Conservation (phyloP, 805 yeast genomes). For the Metschnikowia matae region DNA sequence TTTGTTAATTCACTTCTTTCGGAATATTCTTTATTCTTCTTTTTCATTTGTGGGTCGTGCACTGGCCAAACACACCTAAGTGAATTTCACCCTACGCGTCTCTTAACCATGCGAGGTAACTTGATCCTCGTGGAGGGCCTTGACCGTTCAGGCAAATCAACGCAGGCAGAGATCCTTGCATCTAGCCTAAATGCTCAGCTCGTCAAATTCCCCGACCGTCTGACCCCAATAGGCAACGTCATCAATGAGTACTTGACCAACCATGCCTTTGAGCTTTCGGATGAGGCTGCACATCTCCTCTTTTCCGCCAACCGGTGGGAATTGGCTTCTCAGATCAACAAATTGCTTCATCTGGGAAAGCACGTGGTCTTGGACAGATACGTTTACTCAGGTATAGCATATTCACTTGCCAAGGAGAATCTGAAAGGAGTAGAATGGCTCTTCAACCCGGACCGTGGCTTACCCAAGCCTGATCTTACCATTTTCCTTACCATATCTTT, state of each 20-base stretch:
- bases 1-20: too few species aligned
- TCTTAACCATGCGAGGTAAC: conserved; percentile 50
- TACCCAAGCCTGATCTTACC: conserved; percentile 83
- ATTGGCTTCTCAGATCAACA: conserved; percentile 43
- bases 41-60: too few species aligned
- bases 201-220: conserved; percentile 83
- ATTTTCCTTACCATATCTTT: conserved; percentile 63
- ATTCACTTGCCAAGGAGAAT: conserved; percentile 70
- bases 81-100: neutral
- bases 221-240: conserved; percentile 74
- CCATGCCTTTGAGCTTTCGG: conserved; percentile 49
- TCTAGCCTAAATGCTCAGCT: conserved; percentile 30
- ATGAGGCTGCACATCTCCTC: conserved; percentile 79
- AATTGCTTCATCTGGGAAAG: conserved; percentile 47
- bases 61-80: too few species aligned
- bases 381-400: conserved; percentile 89
- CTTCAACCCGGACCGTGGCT: conserved; percentile 70
- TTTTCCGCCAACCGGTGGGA: conserved; percentile 98
- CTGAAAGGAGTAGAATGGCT: conserved; percentile 68
- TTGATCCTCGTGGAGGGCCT: conserved; percentile 86
- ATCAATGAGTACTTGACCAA: conserved; percentile 70
- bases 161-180: conserved; percentile 53
- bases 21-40: too few species aligned
- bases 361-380: conserved; percentile 79
- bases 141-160: conserved; percentile 92